Evolutionary conservation across 441 rosid species (phyloP), one percentile per base, ranked within the genome.

Genomic region (Euphorbia schlechtendalii): DNA sequence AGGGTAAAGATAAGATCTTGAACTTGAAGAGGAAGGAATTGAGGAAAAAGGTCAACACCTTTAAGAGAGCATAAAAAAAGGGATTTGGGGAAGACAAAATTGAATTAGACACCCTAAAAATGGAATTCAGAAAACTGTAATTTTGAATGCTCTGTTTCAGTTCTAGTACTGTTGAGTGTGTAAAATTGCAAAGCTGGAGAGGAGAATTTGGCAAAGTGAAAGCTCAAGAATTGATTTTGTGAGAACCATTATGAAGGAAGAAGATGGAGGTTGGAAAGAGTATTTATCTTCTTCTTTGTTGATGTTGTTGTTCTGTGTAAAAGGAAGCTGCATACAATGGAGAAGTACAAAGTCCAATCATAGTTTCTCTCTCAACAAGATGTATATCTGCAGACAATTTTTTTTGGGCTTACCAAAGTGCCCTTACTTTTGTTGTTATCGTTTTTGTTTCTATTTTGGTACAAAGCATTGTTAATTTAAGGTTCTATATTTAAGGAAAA

Each of bases 21-120:
- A 32, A 32, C 96, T 85, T 92, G 78, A 73, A 75, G 80, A 71
- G 52, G 84, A 87, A 89, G 93, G 81, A 82, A 81, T 75, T 69
- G 3, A 72, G 55, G 65, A 69, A 30, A 65, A 72, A 38, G 60
- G 65, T 60, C 27, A 57, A 74, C 52, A 36, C 30, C 66, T 67
- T 59, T 52, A 13, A 63, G 45, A 14, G 51, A 73, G 69, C 58
- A 63, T 36, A n/a, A 28, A 30, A 67, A 22, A 30, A 43, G 15
- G 34, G 34, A 32, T 15, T 38, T 5, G 41, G 41, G 41, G 41
- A 38, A 38, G 8, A 38, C 41, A 11, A 38, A 38, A 32, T 32
- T 3, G 7, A 32, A 32, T 30, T 12, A 65, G 56, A 52, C 30
- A 65, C 32, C 59, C 59, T 21, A 61, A 43, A 22, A 58, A 71